Conservation (phyloP, 805 yeast genomes). For the Hanseniaspora thailandica region DNA sequence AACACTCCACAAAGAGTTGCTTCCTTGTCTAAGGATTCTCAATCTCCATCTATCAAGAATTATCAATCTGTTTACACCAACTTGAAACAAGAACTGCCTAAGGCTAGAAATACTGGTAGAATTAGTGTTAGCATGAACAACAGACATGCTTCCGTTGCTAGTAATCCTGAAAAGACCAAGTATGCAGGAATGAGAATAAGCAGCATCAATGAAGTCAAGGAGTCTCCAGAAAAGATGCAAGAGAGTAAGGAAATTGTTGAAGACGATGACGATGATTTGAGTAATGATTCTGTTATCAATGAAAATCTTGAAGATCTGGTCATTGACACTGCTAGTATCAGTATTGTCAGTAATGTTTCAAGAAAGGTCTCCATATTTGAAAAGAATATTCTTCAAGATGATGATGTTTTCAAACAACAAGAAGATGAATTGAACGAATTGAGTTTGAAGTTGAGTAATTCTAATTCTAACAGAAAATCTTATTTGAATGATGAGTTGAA, state of each 20-base stretch:
- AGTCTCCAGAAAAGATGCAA: not conserved
- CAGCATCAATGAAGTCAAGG: not conserved
- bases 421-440: slow-evolving; percentile 6
- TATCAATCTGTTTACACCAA: slow-evolving; percentile 4
- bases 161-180: not conserved
- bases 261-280: not conserved
- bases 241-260: not conserved
- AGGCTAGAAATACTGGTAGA: slow-evolving; percentile 14
- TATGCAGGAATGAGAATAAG: not conserved
- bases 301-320: not conserved
- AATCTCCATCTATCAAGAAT: not conserved
- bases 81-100: slow-evolving; percentile 10
- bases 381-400: slow-evolving; percentile 12
- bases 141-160: not conserved
- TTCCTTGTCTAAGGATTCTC: not conserved
- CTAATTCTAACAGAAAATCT: not conserved
- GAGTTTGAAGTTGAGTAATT: not conserved
- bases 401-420: slow-evolving; percentile 12
- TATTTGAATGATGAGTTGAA: not conserved
- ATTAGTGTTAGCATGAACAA: slow-evolving; percentile 3
- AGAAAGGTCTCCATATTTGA: not conserved
- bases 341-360: not conserved
- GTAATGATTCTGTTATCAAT: not conserved
- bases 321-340: not conserved
- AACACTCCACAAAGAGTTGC: not conserved